Evolutionary conservation across 2,329 filamentous ascomycete genomes (phyloP).

Genomic region (Thielaviopsis euricoi): DNA sequence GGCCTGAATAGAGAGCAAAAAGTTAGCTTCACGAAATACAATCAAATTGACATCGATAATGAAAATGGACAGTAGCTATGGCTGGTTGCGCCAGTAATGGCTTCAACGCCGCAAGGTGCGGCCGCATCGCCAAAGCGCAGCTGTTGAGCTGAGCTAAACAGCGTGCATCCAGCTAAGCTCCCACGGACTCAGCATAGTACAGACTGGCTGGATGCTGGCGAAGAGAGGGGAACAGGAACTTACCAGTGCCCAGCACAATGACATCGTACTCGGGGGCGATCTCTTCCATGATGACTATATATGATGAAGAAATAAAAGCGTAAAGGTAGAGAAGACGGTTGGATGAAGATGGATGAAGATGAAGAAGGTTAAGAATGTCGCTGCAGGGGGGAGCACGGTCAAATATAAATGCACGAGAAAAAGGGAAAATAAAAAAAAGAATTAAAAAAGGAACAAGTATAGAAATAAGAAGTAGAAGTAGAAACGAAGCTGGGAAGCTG

Average conservation of each 20-base stretch:
- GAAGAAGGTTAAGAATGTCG: slow-evolving; percentile 8
- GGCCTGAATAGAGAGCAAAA: slow-evolving; percentile 36
- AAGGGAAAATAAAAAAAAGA: slow-evolving; percentile 1
- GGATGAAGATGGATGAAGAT: slow-evolving; percentile 16
- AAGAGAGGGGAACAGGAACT: slow-evolving; percentile 19
- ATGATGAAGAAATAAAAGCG: slow-evolving; percentile 11
- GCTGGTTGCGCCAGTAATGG: neutral
- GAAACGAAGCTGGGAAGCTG: neutral
- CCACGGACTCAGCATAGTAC: neutral
- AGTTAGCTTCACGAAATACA: slow-evolving; percentile 14
- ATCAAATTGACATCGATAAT: neutral
- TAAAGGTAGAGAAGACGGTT: slow-evolving; percentile 13
- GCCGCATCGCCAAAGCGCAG: neutral
- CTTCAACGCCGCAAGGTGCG: neutral
- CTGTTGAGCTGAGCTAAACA: neutral
- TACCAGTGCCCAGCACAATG: slow-evolving; percentile 94
- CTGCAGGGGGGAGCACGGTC: slow-evolving; percentile 9
- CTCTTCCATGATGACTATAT: slow-evolving; percentile 62
- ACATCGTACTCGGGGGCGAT: slow-evolving; percentile 98
- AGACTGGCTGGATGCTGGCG: neutral
- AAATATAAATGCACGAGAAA: slow-evolving; percentile 8
- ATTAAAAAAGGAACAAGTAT: slow-evolving; percentile 6
- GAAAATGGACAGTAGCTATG: neutral
- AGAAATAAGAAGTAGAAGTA: neutral
- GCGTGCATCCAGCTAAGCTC: neutral